Conservation (phyloP, 305 asterid genomes). For the Rubia occidens region DNA sequence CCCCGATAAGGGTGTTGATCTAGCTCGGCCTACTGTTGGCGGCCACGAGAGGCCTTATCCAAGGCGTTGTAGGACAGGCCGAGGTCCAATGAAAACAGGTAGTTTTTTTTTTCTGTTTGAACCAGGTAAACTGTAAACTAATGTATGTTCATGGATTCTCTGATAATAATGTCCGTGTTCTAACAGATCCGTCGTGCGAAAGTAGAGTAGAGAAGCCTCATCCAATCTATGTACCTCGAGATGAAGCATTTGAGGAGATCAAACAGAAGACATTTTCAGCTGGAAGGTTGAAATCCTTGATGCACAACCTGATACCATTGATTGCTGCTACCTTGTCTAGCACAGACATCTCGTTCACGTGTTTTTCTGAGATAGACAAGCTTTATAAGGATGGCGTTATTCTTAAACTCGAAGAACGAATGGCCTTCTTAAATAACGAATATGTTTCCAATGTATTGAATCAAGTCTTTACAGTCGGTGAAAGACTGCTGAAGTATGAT, state of each 20-base stretch:
- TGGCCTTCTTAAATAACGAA: constrained; percentile 18
- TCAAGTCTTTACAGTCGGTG: constrained; percentile 46
- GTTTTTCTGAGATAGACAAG: constrained; percentile 70
- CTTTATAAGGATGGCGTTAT: constrained; percentile 50
- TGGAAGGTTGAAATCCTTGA: constrained; percentile 58
- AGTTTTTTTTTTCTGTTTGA: neutral
- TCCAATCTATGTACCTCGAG: constrained; percentile 80
- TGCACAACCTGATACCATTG: constrained; percentile 68
- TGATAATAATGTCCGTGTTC: neutral
- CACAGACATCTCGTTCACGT: constrained; percentile 64
- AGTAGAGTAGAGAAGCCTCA: constrained; percentile 61
- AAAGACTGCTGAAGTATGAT: constrained; percentile 67
- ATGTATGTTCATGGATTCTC: constrained; percentile 3
- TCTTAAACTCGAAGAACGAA: constrained; percentile 34
- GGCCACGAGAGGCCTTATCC: constrained; percentile 71
- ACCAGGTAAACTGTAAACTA: neutral
- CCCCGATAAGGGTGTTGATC: constrained; percentile 58
- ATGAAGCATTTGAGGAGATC: constrained; percentile 73
- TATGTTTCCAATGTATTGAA: constrained; percentile 29
- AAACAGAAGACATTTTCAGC: constrained; percentile 63
- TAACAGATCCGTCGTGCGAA: constrained; percentile 47
- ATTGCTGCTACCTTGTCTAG: constrained; percentile 50
- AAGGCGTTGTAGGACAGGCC: constrained; percentile 73
- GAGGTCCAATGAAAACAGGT: constrained; percentile 51
- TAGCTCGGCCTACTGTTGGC: constrained; percentile 47